phyloP scores from a whole-genome alignment of 208 protist genomes.

The Leishmania braziliensis region DNA sequence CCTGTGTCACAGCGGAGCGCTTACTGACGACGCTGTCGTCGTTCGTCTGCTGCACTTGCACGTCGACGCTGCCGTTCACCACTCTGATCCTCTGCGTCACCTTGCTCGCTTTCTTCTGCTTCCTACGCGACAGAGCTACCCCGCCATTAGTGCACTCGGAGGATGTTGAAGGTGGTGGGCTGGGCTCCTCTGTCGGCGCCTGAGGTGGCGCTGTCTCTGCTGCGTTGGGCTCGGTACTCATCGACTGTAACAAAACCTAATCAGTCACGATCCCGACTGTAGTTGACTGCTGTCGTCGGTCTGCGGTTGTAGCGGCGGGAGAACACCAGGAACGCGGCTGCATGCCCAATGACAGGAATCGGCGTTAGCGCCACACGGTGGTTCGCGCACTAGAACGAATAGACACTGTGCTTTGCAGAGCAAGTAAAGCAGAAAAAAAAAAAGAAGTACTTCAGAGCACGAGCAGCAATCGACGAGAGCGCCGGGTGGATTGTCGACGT shows the following conservation, averaged over 20 bases:
- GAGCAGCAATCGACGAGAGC: not conserved
- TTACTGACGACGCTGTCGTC: slow-evolving; percentile 92
- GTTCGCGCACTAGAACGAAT: not conserved
- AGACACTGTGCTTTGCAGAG: not conserved
- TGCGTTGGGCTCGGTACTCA: not conserved
- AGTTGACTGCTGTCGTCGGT: no score
- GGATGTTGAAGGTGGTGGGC: not conserved
- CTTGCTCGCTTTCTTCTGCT: slow-evolving; percentile 58
- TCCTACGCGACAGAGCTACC: slow-evolving; percentile 41
- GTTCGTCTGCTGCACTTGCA: slow-evolving; percentile 89
- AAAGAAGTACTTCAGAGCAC: not conserved
- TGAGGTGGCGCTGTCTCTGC: not conserved
- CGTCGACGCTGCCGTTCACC: slow-evolving; percentile 54
- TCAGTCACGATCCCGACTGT: not conserved
- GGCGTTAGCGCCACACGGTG: not conserved
- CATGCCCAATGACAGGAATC: not conserved
- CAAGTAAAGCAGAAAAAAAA: not conserved
- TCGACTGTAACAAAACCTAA: not conserved
- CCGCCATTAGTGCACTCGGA: not conserved
- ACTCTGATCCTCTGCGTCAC: slow-evolving; percentile 52
- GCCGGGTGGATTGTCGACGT: not conserved
- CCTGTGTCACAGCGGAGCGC: slow-evolving; percentile 75
- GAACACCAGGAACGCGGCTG: not conserved
- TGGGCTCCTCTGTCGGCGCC: not conserved
- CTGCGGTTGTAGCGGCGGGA: not conserved